A percentile compares a stretch with the other conserved stretches of the same genome.
These are phyloP conservation scores for Gracilaria gracilis DNA, from an alignment of 23 red algal species.

Conservation along the genomic window DNA sequence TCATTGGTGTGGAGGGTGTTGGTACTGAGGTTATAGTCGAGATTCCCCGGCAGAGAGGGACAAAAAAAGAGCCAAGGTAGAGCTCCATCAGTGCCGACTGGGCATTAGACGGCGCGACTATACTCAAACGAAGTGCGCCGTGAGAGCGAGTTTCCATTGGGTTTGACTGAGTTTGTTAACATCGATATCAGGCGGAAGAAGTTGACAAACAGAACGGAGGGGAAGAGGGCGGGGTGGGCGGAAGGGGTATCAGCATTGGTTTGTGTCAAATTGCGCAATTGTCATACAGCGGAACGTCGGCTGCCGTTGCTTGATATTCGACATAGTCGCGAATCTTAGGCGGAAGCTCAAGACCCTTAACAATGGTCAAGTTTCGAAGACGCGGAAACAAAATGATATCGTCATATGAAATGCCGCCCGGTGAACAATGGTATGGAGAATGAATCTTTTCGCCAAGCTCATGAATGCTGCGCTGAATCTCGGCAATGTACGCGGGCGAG, in stretches of 20 bases:
- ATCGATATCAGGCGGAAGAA: too few species aligned
- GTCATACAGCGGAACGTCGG: conserved; percentile 44
- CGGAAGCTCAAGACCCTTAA: conserved; percentile 66
- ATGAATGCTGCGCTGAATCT: conserved; percentile 19
- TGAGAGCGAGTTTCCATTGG: too few species aligned
- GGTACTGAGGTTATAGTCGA: too few species aligned
- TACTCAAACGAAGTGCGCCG: too few species aligned
- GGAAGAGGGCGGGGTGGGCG: too few species aligned
- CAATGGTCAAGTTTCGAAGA: conserved; percentile 52
- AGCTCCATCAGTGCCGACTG: too few species aligned
- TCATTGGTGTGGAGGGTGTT: too few species aligned
- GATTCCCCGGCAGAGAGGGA: too few species aligned
- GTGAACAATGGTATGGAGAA: conserved; percentile 18
- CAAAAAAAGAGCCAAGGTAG: too few species aligned
- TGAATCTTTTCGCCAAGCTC: conserved; percentile 52
- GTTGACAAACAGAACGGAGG: too few species aligned
- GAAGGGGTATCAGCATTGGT: too few species aligned
- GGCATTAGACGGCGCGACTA: too few species aligned
- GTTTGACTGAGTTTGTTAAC: background rate
- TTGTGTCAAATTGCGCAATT: conserved; percentile 40
- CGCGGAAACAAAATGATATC: conserved; percentile 64
- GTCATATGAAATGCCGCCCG: conserved; percentile 54
- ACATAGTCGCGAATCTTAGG: conserved; percentile 41
- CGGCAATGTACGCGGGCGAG: conserved; percentile 35
- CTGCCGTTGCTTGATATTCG: conserved; percentile 9